Evolutionary conservation across 805 yeast species (phyloP), one percentile per base, ranked within the genome.

Genomic region (Isabelozyma gotoi): DNA sequence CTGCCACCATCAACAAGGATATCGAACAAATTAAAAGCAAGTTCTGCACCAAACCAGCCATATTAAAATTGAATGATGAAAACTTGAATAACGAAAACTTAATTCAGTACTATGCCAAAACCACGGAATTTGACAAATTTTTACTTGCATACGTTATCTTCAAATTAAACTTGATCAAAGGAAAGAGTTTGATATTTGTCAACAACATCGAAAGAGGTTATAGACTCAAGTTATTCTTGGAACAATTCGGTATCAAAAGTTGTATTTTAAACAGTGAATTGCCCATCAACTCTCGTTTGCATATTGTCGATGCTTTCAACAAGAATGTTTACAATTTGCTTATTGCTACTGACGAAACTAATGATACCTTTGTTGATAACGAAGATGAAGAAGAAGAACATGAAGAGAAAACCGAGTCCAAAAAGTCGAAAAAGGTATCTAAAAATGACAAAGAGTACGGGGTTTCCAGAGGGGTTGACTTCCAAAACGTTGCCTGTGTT

Each of bases 381-480:
- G 82, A 78, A 41, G 77, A 76, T 41, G 81, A 75, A 38, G 76
- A 67, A 11, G 67, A 57, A 10, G 77, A 69, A 0, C 62, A 50
- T 11, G 57, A 48, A 11, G 56, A 51, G 11, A 63, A 57, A 4
- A 55, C 53, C 39, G 32, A 24, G 40, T 52, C 19, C 50, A 59
- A 50, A 39, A 51, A 52, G 36, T 36, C 47, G 45, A 60, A 53
- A 57, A 51, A 59, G 56, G 40, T 57, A 4, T 24, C 29, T 10
- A 71, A 68, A 44, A 73, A 77, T 45, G 90, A 85, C 56, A 76
- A 73, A 48, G 98, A 94, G 55, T 94, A 85, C 60, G 96, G 97
- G 50, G 97, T 91, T 34, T 86, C 97, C 19, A 81, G 99, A 65
- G 99, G 99, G 59, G 95, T 94, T 33, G 99, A 94, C 67, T 94